phyloP scores from a whole-genome alignment of 495 filamentous ascomycete species.

The Aspergillus nidulans region DNA sequence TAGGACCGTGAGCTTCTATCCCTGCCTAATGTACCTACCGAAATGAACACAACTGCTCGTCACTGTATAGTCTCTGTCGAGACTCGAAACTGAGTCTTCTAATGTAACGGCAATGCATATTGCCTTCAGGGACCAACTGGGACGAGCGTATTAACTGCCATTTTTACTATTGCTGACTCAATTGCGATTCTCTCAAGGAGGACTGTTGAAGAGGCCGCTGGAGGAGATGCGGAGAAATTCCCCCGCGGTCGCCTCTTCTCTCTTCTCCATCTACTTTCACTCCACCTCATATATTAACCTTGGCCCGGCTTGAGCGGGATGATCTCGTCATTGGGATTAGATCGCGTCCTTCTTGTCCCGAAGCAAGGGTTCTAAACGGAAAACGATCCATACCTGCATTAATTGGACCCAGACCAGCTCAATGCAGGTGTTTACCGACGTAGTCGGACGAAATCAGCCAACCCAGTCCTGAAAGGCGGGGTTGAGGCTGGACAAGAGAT shows the following conservation, averaged over 20 bases:
- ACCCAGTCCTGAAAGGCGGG: neutral
- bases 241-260: neutral
- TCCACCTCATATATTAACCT: slow-evolving; percentile 1
- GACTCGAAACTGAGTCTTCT: no score
- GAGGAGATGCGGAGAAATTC: slow-evolving; percentile 7
- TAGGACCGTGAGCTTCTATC: slow-evolving; percentile 7
- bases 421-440: neutral
- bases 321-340: neutral
- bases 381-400: neutral
- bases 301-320: neutral
- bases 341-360: neutral
- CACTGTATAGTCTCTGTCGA: no score
- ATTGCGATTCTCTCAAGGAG: no score
- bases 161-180: no score
- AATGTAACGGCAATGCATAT: no score
- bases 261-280: neutral
- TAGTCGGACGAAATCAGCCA: neutral
- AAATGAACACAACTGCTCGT: no score
- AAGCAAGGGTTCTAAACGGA: neutral
- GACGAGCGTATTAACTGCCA: no score
- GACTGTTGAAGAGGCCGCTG: no score
- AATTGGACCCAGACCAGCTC: neutral
- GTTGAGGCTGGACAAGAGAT: neutral
- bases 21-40: neutral
- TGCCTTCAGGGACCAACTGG: no score